These are phyloP conservation scores for Silene conica DNA, from an alignment of 148 eudicot species.

Conservation along the genomic window DNA sequence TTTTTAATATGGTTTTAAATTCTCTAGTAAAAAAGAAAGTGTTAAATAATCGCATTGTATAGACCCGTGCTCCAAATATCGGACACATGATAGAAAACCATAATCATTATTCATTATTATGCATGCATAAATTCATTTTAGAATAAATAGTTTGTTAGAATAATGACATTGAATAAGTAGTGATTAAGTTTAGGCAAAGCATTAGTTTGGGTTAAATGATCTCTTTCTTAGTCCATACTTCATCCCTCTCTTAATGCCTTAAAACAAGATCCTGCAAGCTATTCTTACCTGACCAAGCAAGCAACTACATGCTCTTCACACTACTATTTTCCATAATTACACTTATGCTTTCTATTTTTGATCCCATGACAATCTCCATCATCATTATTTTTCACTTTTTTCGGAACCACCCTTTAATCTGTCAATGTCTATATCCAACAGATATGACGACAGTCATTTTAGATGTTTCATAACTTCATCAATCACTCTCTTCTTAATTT, in stretches of 20 bases:
- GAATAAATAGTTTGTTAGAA: no score
- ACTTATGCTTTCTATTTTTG: not conserved
- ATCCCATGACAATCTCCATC: constrained; percentile 19
- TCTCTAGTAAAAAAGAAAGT: no score
- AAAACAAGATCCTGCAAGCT: constrained; percentile 71
- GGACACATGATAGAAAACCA: no score
- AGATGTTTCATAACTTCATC: not conserved
- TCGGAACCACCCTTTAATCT: not conserved
- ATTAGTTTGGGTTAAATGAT: constrained; percentile 17
- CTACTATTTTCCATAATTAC: constrained; percentile 1
- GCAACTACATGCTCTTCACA: constrained; percentile 19
- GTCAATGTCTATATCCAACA: constrained; percentile 36
- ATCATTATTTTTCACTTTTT: constrained; percentile 4
- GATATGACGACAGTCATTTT: not conserved
- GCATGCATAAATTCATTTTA: no score
- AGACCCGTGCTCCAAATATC: no score
- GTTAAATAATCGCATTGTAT: no score
- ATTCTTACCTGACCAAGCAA: constrained; percentile 65
- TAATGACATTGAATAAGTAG: no score
- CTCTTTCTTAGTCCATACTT: constrained; percentile 21
- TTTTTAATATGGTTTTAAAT: no score
- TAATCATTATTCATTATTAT: no score
- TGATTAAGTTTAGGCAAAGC: constrained; percentile 3
- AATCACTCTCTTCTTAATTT: constrained; percentile 24
- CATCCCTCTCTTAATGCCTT: constrained; percentile 18